These are phyloP conservation scores for Metschnikowia anglica DNA, from an alignment of 805 yeast species.

Conservation along the genomic window DNA sequence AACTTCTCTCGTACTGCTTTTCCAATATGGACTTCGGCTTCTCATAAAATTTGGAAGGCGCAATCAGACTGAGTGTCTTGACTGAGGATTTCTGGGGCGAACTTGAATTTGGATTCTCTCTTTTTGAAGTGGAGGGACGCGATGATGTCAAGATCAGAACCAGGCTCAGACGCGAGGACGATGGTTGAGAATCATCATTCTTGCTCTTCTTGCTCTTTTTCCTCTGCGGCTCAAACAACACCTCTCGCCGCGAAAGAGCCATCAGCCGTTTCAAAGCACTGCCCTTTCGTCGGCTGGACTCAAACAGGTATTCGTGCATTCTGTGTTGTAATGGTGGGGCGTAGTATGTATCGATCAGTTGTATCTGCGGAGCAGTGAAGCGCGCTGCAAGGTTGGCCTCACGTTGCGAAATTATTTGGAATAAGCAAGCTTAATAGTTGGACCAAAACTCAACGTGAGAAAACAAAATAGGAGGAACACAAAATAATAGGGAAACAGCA, in stretches of 20 bases:
- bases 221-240: constrained; percentile 16
- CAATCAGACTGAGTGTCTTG: background rate
- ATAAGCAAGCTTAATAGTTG: too few relatives aligned
- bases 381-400: background rate
- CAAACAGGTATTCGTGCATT: constrained; percentile 17
- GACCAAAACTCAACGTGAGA: too few relatives aligned
- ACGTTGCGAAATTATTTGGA: too few relatives aligned
- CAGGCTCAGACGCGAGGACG: constrained; percentile 15
- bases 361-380: background rate
- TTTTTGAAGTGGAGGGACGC: background rate
- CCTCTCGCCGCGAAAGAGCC: constrained; percentile 16
- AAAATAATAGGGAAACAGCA: too few relatives aligned
- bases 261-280: constrained; percentile 9
- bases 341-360: background rate
- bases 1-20: constrained; percentile 18
- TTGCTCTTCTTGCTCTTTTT: constrained; percentile 4
- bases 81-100: background rate
- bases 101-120: background rate
- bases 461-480: too few relatives aligned
- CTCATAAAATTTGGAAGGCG: constrained; percentile 15
- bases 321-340: background rate
- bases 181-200: background rate
- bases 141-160: constrained; percentile 18
- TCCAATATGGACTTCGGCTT: constrained; percentile 17
- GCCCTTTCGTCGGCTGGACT: constrained; percentile 7